Base-by-base conservation (phyloP, 1,284 basidiomycete genomes). In the Amylostereum chailletii region DNA sequence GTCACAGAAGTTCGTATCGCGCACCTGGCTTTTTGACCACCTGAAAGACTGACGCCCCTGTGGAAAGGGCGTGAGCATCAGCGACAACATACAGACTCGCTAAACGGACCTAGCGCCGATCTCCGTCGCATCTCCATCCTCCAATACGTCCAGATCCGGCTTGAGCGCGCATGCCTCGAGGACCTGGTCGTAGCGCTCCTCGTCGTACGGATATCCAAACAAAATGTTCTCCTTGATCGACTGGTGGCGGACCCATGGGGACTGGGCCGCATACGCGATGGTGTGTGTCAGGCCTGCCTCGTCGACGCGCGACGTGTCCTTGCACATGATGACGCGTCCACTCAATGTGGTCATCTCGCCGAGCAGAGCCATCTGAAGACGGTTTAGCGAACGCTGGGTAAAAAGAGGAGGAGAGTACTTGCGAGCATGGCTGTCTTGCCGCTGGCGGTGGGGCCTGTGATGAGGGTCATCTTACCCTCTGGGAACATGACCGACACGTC, bases 261-360 rank as follows among this genome's bases (percentile, higher is more conserved):
- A 77, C 65, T 96, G 94, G 1, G 90, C 81, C 41, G 78, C 77
- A 56, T 94, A 95, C 1, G 92, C 90, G 33, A 94, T 81, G 6
- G 82, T 71, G 57, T 91, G 84, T 58, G 77, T 77, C 34, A 86
- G 65, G 0, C 86, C 83, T 29, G 80, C 68, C 27, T 75, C 71
- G 63, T 89, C 80, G 3, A 86, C 69, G 38, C 68, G 69, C 9
- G 71, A 69, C 2, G 74, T 63, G 48, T 83, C 69, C 62, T 91
- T 91, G 9, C 77, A 76, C 65, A 90, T 74, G 54, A 82, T 67
- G 49, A 84, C 68, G 10, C 64, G 63, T 0, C 79, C 79, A 5
- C 67, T 66, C 4, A 74, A 57, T 9, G 71, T 60, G 0, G 79
- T 83, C 72, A 85, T 71, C 60, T 85, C 83, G 6, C 82, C 82